Evolutionary conservation across 139 green algal genomes (phyloP).

Genomic region (Desmodesmus armatus): DNA sequence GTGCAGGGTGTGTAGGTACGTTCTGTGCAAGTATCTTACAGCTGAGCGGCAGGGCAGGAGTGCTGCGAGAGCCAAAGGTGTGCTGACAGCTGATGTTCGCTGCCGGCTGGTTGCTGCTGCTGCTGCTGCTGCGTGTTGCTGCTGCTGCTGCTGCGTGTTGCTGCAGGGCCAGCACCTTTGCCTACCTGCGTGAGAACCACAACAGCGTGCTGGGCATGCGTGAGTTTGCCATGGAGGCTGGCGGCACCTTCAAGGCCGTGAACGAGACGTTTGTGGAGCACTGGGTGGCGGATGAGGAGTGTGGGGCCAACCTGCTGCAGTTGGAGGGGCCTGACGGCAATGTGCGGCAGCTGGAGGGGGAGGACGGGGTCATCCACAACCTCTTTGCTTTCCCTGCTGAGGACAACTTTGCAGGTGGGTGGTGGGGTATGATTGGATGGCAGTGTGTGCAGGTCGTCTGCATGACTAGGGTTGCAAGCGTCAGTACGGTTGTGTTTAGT

Average conservation of each 20-base stretch:
- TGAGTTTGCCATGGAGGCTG: conserved; percentile 49
- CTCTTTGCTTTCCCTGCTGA: conserved; percentile 83
- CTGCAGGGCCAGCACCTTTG: conserved; percentile 31
- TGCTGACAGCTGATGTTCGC: neutral
- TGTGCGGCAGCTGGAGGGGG: conserved; percentile 9
- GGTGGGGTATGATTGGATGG: neutral
- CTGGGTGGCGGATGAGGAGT: conserved; percentile 31
- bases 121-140: neutral
- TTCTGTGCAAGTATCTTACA: no score
- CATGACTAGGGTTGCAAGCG: no score
- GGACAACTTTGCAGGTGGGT: conserved; percentile 76
- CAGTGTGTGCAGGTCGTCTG: no score
- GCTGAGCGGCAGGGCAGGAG: no score
- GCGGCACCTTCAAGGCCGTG: conserved; percentile 41
- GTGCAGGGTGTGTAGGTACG: no score
- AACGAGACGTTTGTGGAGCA: conserved; percentile 47
- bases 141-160: neutral
- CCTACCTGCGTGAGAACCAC: conserved; percentile 81
- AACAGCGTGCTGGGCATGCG: conserved; percentile 86
- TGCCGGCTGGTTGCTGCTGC: neutral
- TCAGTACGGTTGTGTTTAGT: no score
- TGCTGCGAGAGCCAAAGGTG: no score
- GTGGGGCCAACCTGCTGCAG: conserved; percentile 18
- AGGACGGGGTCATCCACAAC: conserved; percentile 45
- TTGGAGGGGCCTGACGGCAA: conserved; percentile 28